These are phyloP conservation scores for Colletotrichum aenigma DNA, from an alignment of 2,329 filamentous ascomycete genomes.

Conservation along the genomic window DNA sequence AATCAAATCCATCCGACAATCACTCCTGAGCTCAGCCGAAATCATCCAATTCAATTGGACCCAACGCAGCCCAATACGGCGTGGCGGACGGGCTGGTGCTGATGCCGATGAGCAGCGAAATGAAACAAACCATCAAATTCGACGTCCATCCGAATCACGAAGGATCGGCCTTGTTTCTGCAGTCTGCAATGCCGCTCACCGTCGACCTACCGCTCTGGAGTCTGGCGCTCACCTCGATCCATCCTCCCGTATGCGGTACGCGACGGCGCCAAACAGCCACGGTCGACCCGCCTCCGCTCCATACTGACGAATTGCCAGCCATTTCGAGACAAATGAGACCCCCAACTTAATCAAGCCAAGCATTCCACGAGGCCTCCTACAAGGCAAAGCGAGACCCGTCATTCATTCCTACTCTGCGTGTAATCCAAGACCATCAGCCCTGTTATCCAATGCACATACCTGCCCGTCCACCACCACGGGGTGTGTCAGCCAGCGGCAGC, in stretches of 20 bases:
- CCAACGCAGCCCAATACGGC: background rate
- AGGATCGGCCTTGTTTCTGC: conserved; percentile 2
- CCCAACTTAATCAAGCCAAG: conserved; percentile 5
- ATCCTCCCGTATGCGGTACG: background rate
- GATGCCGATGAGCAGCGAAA: background rate
- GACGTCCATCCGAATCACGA: background rate
- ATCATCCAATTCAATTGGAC: background rate
- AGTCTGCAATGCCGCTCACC: background rate
- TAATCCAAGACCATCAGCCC: background rate
- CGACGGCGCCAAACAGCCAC: background rate
- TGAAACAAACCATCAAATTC: background rate
- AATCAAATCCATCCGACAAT: background rate
- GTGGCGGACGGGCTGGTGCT: background rate
- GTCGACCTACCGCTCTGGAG: background rate
- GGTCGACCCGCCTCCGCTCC: background rate
- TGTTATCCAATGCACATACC: background rate
- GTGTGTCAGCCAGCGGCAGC: background rate
- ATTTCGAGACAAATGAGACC: background rate
- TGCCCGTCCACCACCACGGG: background rate
- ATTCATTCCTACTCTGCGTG: background rate
- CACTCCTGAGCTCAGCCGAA: background rate
- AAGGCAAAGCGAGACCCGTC: background rate
- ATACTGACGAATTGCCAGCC: background rate
- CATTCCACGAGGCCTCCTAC: conserved; percentile 15
- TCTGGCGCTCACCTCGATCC: background rate